These are phyloP conservation scores for Aspergillus leporis DNA, from an alignment of 495 filamentous ascomycete genomes.

Conservation along the genomic window DNA sequence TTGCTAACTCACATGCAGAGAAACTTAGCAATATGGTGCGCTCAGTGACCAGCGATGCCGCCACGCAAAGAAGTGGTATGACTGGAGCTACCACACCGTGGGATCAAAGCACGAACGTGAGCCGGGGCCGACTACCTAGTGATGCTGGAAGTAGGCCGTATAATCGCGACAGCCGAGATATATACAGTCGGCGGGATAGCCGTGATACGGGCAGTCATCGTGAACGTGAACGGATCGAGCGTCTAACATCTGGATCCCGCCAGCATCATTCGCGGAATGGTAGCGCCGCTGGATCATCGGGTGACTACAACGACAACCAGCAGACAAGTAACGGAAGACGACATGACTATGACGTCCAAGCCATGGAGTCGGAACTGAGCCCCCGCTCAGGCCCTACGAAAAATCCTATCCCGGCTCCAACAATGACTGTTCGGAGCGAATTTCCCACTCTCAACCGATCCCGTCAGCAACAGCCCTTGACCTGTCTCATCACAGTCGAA, in stretches of 20 bases:
- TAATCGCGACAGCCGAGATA: slow-evolving; percentile 39
- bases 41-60: slow-evolving; percentile 70
- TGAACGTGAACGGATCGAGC: slow-evolving; percentile 58
- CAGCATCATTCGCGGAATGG: slow-evolving; percentile 66
- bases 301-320: slow-evolving; percentile 70
- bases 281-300: slow-evolving; percentile 72
- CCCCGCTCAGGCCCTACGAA: slow-evolving; percentile 67
- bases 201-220: slow-evolving; percentile 54
- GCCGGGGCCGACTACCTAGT: slow-evolving; percentile 46
- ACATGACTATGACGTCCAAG: slow-evolving; percentile 94
- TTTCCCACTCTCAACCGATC: slow-evolving; percentile 92
- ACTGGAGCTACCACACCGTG: slow-evolving; percentile 56
- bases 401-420: slow-evolving; percentile 90
- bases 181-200: slow-evolving; percentile 54
- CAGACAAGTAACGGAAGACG: slow-evolving; percentile 54
- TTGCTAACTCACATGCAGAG: slow-evolving; percentile 51
- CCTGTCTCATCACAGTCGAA: slow-evolving; percentile 92
- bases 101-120: slow-evolving; percentile 50
- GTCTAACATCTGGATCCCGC: slow-evolving; percentile 54
- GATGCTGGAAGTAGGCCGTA: slow-evolving; percentile 41
- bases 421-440: slow-evolving; percentile 90
- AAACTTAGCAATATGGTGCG: slow-evolving; percentile 95
- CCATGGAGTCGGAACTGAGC: slow-evolving; percentile 86
- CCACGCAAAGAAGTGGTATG: slow-evolving; percentile 48
- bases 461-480: slow-evolving; percentile 91